These are phyloP conservation scores for Melaleuca quinquenervia DNA, from an alignment of 345 rosid genomes.

Conservation along the genomic window DNA sequence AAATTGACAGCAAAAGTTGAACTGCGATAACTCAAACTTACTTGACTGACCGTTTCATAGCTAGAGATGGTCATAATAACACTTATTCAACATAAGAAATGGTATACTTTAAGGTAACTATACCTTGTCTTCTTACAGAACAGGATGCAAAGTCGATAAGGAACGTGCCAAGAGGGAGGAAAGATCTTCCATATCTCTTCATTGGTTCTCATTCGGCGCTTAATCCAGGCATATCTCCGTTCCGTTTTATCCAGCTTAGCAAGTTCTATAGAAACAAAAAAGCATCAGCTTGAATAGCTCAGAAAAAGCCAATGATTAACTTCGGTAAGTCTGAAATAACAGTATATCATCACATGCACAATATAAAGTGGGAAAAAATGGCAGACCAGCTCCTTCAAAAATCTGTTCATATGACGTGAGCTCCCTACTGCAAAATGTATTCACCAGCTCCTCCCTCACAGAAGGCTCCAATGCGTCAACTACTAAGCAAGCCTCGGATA, in stretches of 20 bases:
- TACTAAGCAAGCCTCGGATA: constrained; percentile 94
- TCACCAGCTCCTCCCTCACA: constrained; percentile 96
- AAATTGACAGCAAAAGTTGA: not conserved
- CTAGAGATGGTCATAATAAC: not conserved
- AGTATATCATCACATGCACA: not conserved
- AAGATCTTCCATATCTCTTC: constrained; percentile 97
- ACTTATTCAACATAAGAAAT: not conserved
- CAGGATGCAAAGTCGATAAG: constrained; percentile 86
- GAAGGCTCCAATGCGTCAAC: constrained; percentile 98
- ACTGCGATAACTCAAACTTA: not conserved
- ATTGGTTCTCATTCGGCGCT: constrained; percentile 90
- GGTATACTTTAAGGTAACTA: not conserved
- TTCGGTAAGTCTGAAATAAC: not conserved
- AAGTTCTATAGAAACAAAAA: constrained; percentile 35
- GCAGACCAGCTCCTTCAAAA: constrained; percentile 98
- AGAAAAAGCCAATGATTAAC: not conserved
- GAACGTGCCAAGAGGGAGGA: constrained; percentile 95
- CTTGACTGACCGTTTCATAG: not conserved
- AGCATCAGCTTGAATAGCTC: not conserved
- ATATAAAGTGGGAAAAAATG: not conserved
- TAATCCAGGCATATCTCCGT: constrained; percentile 95
- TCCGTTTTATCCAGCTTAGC: constrained; percentile 97
- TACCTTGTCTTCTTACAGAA: constrained; percentile 97
- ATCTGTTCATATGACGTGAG: constrained; percentile 97
- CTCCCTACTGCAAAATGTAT: constrained; percentile 95